Evolutionary conservation across 331 rosid species (phyloP), one percentile per base, ranked within the genome.

Genomic region (Rosa hybrid): DNA sequence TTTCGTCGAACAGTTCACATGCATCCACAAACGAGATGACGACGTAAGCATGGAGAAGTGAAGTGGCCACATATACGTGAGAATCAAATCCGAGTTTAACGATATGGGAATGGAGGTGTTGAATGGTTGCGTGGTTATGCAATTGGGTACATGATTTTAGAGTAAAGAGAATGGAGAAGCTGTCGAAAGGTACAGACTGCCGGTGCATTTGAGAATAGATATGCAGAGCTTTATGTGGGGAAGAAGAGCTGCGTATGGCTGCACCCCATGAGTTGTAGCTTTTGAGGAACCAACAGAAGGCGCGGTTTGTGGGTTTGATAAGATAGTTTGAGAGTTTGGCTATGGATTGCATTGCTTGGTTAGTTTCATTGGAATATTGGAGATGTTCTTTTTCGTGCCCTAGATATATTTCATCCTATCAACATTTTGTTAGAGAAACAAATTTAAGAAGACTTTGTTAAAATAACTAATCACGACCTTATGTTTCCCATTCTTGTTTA

Each of bases 51-150:
- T 76, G 23, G 1, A 89, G 81, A 2, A 92, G 89, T 23, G 89
- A 86, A 2, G 86, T 81, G 20, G 92, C 86, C 0, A 89, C 86
- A 12, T 83, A 90, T 38, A 88, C 45, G 42, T 90, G 86, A 3
- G 85, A 68, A 16, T 39, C 13, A 76, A 88, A 88, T 8, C 97
- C 97, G 23, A 88, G 82, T 85, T 89, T 92, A 57, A 82, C 14
- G 53, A 92, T 81, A 8, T 90, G 92, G 84, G 92, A 84, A 71
- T 90, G 97, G 13, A 89, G 88, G 68, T 88, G 92, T 30, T 75
- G 87, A 64, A 83, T 82, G 44, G 83, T 68, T 48, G 85, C 1
- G 42, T 77, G 44, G 38, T 60, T 79, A 11, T 42, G 78, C 60
- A 87, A 77, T 71, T 53, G 84, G 83, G 90, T 80, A 46, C 87